Conservation (phyloP, 176 grass and related monocot genomes). For the Musa itinerans region DNA sequence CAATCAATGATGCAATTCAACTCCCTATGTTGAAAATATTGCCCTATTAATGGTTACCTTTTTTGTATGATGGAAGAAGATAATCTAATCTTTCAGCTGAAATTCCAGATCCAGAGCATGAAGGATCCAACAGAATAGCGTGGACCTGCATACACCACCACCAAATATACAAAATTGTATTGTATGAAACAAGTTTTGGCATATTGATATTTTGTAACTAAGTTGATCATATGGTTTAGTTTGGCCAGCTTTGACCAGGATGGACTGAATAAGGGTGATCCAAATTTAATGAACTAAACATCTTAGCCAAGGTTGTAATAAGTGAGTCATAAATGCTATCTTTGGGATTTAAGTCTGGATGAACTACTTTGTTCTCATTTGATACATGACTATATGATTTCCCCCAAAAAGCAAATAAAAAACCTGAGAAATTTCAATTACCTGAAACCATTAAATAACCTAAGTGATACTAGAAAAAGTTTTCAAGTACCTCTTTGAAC, state of each 20-base stretch:
- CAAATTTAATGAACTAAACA: too few species aligned
- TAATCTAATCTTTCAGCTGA: slow-evolving; percentile 80
- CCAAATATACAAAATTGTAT: background rate
- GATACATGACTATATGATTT: too few species aligned
- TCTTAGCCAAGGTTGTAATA: background rate
- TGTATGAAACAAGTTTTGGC: too few species aligned
- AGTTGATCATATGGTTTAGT: too few species aligned
- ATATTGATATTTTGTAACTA: too few species aligned
- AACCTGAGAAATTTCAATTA: background rate
- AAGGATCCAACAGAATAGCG: slow-evolving; percentile 83
- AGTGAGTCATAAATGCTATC: background rate
- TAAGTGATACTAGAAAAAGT: slow-evolving; percentile 11
- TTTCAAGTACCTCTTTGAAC: slow-evolving; percentile 52
- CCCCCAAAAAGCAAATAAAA: background rate
- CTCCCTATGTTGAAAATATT: background rate
- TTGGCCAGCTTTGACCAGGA: too few species aligned
- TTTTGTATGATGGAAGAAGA: slow-evolving; percentile 67
- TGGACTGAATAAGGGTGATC: too few species aligned
- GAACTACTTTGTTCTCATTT: too few species aligned
- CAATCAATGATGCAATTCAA: background rate
- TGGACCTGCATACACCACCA: slow-evolving; percentile 40
- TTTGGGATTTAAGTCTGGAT: background rate
- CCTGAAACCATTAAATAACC: background rate
- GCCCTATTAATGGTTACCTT: slow-evolving; percentile 35
- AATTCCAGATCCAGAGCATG: slow-evolving; percentile 94